phyloP scores from a whole-genome alignment of 2,329 filamentous ascomycete genomes.

The Aschersonia sp. region DNA sequence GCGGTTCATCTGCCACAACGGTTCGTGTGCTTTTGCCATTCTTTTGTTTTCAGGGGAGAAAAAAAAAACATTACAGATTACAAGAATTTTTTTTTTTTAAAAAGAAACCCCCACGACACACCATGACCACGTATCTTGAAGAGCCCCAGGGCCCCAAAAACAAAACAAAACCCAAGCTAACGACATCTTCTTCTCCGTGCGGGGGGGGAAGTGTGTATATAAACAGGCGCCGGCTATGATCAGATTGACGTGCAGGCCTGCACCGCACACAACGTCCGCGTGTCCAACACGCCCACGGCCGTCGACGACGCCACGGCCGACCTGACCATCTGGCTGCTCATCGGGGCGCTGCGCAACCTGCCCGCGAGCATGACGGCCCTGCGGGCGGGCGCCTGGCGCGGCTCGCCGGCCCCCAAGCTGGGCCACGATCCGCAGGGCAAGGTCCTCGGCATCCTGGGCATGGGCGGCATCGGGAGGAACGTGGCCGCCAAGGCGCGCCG shows the following conservation, averaged over 20 bases:
- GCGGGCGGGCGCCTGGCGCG: constrained; percentile 54
- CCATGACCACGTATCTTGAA: no score
- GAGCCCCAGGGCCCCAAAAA: no score
- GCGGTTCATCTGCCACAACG: constrained; percentile 46
- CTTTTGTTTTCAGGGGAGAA: no score
- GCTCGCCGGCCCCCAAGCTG: constrained; percentile 36
- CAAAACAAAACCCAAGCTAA: neutral
- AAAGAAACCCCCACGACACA: no score
- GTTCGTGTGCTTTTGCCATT: constrained; percentile 16
- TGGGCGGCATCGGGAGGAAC: constrained; percentile 74
- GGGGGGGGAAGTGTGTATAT: no score
- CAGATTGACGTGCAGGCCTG: constrained; percentile 63
- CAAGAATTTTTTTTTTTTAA: no score
- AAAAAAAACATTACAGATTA: no score
- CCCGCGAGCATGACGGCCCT: constrained; percentile 50
- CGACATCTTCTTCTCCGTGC: neutral
- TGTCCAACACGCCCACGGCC: constrained; percentile 70
- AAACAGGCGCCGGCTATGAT: constrained; percentile 60
- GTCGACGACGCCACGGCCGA: constrained; percentile 78
- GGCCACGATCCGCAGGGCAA: constrained; percentile 73
- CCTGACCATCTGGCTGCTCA: constrained; percentile 62
- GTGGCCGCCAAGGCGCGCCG: constrained; percentile 53
- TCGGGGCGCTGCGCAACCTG: constrained; percentile 66
- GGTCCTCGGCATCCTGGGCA: constrained; percentile 65
- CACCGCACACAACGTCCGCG: constrained; percentile 47